Conservation (phyloP, 805 yeast species). For the Isabelozyma pseudorhagii region DNA sequence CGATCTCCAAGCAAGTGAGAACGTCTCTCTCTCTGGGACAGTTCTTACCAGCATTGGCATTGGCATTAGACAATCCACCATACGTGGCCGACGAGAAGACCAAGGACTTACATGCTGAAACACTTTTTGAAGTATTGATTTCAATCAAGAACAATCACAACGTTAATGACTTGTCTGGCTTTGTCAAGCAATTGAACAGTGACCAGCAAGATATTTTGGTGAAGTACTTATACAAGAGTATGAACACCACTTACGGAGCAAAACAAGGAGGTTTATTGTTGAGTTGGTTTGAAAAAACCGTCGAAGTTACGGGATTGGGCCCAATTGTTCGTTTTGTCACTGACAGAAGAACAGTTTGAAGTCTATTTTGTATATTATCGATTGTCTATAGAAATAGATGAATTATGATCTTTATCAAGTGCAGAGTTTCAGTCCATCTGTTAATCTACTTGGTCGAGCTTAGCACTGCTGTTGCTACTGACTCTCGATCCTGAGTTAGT, state of each 20-base stretch:
- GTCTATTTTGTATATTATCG: not conserved
- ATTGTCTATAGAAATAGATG: not conserved
- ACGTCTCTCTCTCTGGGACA: conserved; percentile 68
- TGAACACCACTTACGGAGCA: conserved; percentile 74
- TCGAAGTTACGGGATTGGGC: conserved; percentile 82
- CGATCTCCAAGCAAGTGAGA: conserved; percentile 57
- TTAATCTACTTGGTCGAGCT: not conserved
- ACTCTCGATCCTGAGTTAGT: not conserved
- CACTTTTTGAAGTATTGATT: conserved; percentile 65
- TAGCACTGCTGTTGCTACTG: not conserved
- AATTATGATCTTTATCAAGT: not conserved
- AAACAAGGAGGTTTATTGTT: conserved; percentile 83
- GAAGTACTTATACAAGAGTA: conserved; percentile 82
- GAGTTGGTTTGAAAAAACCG: conserved; percentile 89
- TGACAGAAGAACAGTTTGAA: conserved; percentile 70
- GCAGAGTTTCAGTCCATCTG: too few relatives aligned
- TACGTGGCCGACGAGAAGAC: conserved; percentile 67
- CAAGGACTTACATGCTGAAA: conserved; percentile 42
- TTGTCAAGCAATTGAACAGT: conserved; percentile 56
- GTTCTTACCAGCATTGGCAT: conserved; percentile 59
- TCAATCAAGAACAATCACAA: conserved; percentile 52
- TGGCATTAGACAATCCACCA: conserved; percentile 72
- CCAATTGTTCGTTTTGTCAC: conserved; percentile 82
- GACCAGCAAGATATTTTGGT: conserved; percentile 75
- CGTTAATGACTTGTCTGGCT: conserved; percentile 60